Evolutionary conservation across 257 asterid genomes (phyloP).

Genomic region (Solanum chaucha): DNA sequence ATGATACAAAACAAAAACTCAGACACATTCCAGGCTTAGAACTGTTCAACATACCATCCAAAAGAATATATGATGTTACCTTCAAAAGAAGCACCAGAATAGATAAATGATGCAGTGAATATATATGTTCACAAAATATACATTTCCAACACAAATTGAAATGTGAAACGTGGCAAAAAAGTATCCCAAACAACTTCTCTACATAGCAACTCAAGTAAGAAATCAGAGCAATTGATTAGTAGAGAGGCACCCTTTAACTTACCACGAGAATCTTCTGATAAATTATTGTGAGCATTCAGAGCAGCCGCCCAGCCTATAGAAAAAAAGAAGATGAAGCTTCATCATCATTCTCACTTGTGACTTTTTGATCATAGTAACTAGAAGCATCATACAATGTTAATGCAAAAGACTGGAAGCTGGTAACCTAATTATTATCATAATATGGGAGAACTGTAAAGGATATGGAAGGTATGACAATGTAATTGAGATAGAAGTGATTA

Average conservation of each 20-base stretch:
- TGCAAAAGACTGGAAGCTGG: background rate
- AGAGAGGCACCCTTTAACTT: conserved; percentile 17
- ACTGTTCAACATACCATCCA: background rate
- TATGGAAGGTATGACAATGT: background rate
- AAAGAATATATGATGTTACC: background rate
- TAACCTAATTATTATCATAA: background rate
- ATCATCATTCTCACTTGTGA: background rate
- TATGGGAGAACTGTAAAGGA: background rate
- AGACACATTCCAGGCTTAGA: background rate
- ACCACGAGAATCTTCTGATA: conserved; percentile 80
- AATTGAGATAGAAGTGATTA: background rate
- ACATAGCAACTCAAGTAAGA: background rate
- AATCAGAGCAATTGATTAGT: conserved; percentile 1
- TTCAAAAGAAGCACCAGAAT: background rate
- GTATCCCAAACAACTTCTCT: background rate
- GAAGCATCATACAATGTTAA: background rate
- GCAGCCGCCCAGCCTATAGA: conserved; percentile 75
- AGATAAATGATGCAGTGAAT: background rate
- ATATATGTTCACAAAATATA: background rate
- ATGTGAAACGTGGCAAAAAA: background rate
- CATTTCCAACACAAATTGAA: background rate
- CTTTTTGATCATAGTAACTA: background rate
- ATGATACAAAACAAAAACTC: too few species aligned
- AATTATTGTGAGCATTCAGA: conserved; percentile 48
- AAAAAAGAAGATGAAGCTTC: conserved; percentile 1